A percentile compares a stretch with the other conserved stretches of the same genome.
These are phyloP conservation scores for Phytophthora palmivora DNA, from an alignment of 352 stramenopile genomes.

Conservation along the genomic window DNA sequence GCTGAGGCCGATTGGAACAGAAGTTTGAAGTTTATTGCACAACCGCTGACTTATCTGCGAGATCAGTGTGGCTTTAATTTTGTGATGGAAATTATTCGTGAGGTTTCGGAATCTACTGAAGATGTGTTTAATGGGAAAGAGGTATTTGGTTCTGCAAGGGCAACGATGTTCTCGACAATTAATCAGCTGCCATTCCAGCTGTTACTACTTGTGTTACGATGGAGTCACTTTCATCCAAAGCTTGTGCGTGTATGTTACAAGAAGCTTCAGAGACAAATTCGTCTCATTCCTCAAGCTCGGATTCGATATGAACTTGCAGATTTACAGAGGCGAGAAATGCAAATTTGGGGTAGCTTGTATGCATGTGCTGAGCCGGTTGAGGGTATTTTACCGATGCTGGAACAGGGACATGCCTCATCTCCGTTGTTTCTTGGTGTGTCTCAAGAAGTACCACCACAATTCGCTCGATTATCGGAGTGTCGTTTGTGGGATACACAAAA, in stretches of 20 bases:
- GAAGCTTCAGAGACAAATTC: conserved; percentile 59
- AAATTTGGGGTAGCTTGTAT: conserved; percentile 46
- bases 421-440: conserved; percentile 3
- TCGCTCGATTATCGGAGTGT: conserved; percentile 58
- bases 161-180: conserved; percentile 44
- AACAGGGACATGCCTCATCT: conserved; percentile 5
- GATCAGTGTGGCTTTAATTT: conserved; percentile 64
- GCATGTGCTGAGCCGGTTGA: neutral
- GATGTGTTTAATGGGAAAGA: neutral
- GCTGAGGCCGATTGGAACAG: conserved; percentile 5
- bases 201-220: conserved; percentile 66
- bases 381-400: neutral
- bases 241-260: conserved; percentile 43
- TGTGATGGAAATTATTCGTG: conserved; percentile 57
- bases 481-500: conserved; percentile 79
- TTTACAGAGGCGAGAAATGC: conserved; percentile 30
- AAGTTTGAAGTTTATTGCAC: conserved; percentile 19
- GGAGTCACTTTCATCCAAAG: conserved; percentile 73
- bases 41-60: conserved; percentile 48
- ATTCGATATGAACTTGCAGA: conserved; percentile 43
- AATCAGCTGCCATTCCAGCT: conserved; percentile 75
- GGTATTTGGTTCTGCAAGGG: conserved; percentile 6
- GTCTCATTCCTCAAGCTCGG: conserved; percentile 54
- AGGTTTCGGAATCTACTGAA: conserved; percentile 6
- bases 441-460: neutral